These are phyloP conservation scores for Eucalyptus regnans DNA, from an alignment of 345 rosid genomes.

Conservation along the genomic window DNA sequence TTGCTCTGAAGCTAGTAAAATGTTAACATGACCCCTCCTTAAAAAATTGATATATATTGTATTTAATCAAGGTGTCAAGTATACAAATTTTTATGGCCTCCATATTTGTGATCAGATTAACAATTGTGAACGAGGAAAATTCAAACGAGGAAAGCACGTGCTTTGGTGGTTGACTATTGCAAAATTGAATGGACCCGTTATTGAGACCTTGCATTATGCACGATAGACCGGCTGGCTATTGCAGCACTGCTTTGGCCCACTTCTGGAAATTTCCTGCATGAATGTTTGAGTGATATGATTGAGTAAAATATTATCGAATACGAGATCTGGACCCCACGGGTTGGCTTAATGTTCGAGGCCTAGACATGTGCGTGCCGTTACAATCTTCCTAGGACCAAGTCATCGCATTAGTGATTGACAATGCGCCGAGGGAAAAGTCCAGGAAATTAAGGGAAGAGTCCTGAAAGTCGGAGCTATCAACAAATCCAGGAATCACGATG, in stretches of 20 bases:
- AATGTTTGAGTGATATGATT: neutral
- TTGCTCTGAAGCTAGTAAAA: too few species aligned
- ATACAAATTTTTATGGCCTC: neutral
- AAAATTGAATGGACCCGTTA: neutral
- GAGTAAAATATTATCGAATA: too few species aligned
- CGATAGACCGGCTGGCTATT: neutral
- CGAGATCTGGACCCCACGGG: neutral
- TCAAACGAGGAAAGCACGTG: neutral
- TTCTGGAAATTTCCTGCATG: neutral
- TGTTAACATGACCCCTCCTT: too few species aligned
- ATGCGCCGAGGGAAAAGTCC: neutral
- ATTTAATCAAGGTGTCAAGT: too few species aligned
- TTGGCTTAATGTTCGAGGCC: neutral
- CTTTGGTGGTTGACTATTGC: neutral
- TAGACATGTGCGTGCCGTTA: neutral
- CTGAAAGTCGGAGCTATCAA: neutral
- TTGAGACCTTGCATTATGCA: neutral
- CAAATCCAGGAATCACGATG: rapidly evolving
- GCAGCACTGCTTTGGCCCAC: neutral
- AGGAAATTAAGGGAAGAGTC: neutral
- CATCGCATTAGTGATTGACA: neutral
- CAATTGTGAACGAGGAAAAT: neutral
- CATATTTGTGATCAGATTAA: neutral
- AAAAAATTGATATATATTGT: too few species aligned
- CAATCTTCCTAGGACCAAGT: neutral